Base-by-base conservation (phyloP, 2,329 filamentous ascomycete genomes). In the Xenoacremonium recifei region DNA sequence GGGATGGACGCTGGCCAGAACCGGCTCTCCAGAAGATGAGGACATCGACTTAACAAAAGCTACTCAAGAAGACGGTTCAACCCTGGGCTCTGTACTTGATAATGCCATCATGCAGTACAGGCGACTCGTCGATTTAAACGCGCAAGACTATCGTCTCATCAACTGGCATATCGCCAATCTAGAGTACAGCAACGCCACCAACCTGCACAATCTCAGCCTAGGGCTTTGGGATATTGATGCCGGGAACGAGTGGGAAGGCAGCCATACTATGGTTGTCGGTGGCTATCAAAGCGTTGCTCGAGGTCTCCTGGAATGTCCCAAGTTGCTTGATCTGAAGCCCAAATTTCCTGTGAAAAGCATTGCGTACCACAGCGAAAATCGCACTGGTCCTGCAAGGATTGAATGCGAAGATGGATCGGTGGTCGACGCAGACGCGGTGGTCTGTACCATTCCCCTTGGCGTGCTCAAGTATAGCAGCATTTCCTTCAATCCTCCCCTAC, bases 131-230 rank as follows among this genome's bases (percentile, higher is more conserved):
- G 85, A 95, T 44, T 70, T 99, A 39, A 88, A 83, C 12, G 80
- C 91, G 1, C 87, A 89, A 60, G 93, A 99, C 58, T 84, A 95
- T 65, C 82, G 93, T 34, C 73, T 99, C 13, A 77, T 97, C 58
- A 99, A 96, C 60, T 99, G 93, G 93, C 95, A 99, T 65, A 87
- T 96, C 63, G 95, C 95, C 51, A 99, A 99, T 60, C 76, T 99
- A 12, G 93, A 99, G 65, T 99, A 99, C 61, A 95, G 92, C 49
- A 99, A 97, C 63, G 93, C 93, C 2, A 88, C 84, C 2, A 95
- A 90, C 51, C 82, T 96, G 40, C 84, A 87, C 51, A 85, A 87
- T 49, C 78, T 99, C 15, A 97, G 92, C 63, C 79, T 99, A 12
- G 82, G 85, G 6, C 85, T 91, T 0, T 97, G 95, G 89, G 95